A percentile compares a stretch with the other conserved stretches of the same genome.
Evolutionary conservation across 1,284 basidiomycete species (phyloP).

Genomic region (Omphalotus olearius): DNA sequence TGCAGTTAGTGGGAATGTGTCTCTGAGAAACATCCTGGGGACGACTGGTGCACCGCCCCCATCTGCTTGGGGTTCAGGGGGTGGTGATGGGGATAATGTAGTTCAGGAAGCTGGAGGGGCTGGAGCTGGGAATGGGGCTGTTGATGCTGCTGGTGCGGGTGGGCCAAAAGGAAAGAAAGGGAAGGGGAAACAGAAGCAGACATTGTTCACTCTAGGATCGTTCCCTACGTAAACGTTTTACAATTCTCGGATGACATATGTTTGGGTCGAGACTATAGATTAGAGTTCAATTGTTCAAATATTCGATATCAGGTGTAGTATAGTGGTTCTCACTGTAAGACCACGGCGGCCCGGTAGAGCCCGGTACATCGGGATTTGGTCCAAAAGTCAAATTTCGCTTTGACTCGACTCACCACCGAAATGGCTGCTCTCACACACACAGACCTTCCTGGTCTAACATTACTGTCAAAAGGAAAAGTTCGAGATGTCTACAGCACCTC

Average conservation of each 20-base stretch:
- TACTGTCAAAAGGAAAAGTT: conserved; percentile 88
- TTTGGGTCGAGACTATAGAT: no score
- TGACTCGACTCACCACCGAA: neutral
- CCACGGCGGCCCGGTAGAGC: no score
- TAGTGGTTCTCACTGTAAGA: no score
- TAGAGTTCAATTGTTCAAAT: no score
- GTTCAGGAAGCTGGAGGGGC: conserved; percentile 14
- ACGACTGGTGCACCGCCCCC: conserved; percentile 36
- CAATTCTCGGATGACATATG: no score
- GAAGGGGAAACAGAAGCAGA: conserved; percentile 83
- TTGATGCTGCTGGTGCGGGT: conserved; percentile 1
- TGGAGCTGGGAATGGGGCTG: conserved; percentile 3
- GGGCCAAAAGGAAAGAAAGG: conserved; percentile 65
- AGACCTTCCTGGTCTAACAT: conserved; percentile 49
- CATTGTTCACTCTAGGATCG: conserved; percentile 67
- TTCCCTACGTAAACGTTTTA: conserved; percentile 43
- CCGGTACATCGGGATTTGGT: no score
- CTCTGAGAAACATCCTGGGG: conserved; percentile 69
- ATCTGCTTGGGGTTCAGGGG: conserved; percentile 37
- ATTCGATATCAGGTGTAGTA: no score
- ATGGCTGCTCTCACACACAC: conserved; percentile 43
- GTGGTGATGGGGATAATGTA: conserved; percentile 8
- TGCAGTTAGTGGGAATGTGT: conserved; percentile 60
- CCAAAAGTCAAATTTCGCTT: no score
- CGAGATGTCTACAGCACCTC: conserved; percentile 85